Evolutionary conservation across 139 green algal species (phyloP), one percentile per base, ranked within the genome.

Genomic region (Chlorokybus atmophyticus): DNA sequence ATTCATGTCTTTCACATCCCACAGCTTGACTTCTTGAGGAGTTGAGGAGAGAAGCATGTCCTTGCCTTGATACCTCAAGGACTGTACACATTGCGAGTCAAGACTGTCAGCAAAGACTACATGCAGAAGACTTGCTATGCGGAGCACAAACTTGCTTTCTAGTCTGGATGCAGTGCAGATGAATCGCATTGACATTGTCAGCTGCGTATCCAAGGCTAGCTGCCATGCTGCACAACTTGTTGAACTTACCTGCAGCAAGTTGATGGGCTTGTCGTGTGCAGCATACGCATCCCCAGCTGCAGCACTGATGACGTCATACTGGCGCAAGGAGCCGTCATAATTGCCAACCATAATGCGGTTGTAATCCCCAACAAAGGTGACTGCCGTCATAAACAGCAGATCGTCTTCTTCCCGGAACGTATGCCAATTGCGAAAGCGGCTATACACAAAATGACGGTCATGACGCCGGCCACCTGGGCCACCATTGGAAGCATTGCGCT

Each of bases 391-490:
- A 2, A 82, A 57, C 29, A 79, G 32, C 1, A 51, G 50, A 10
- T 50, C 54, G 10, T 71, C 63, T 14, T 84, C 81, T 48, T 82
- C 71, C 0, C 79, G 61, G 29, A 81, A 58, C 0, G 64, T 76
- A 0, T 79, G 58, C 29, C 72, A 56, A 17, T 67, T 75, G 19
- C 82, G 62, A 71, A 86, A 88, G 32, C 79, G 53, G 58, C 67
- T 76, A 66, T 71, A 78, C 0, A 83, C 44, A n/a, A 77, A 68
- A 28, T 81, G 68, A 4, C 50, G 30, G 50, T 85, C 64, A 14
- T 62, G 63, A 0, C 62, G 42, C 40, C 55, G 19, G n/a, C 78
- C 78, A 26, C 75, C 60, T 2, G 35, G n/a, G 29, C 79, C 76
- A 0, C 82, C 82, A 17, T 64, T 39, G 0, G 48, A 59, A 0